Conservation (phyloP, 2,329 filamentous ascomycete genomes). For the Xylariaceae sp. region DNA sequence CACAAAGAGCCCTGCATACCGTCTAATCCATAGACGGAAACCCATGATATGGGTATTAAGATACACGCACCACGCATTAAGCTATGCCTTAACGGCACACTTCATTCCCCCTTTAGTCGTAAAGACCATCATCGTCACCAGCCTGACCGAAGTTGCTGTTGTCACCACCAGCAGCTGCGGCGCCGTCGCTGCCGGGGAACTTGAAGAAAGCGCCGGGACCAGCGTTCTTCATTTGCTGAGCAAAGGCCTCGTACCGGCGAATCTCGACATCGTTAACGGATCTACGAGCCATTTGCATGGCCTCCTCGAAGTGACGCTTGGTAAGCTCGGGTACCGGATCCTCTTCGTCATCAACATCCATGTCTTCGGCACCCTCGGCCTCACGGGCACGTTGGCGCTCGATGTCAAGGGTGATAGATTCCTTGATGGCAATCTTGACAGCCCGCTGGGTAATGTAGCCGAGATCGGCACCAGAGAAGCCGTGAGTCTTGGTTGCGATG, state of each 20-base stretch:
- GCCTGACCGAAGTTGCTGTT: conserved; percentile 69
- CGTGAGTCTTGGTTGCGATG: conserved; percentile 96
- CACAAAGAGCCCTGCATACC: neutral
- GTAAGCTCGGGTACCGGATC: conserved; percentile 95
- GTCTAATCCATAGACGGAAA: conserved; percentile 1
- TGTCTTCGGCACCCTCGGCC: conserved; percentile 77
- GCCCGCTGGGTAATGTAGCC: conserved; percentile 98
- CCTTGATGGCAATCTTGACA: conserved; percentile 98
- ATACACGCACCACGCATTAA: conserved; percentile 35
- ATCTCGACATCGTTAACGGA: conserved; percentile 97
- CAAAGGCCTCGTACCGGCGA: conserved; percentile 95
- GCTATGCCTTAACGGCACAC: conserved; percentile 17
- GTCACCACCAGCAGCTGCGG: conserved; percentile 59
- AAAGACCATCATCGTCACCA: conserved; percentile 94
- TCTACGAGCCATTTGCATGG: conserved; percentile 88
- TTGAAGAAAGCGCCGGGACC: conserved; percentile 97
- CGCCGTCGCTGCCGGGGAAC: conserved; percentile 75
- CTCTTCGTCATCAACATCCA: conserved; percentile 78
- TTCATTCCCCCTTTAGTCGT: conserved; percentile 61
- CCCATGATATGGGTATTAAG: conserved; percentile 38
- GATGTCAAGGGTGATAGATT: conserved; percentile 84
- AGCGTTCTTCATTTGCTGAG: conserved; percentile 98
- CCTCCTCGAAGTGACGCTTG: conserved; percentile 96
- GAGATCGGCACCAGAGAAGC: conserved; percentile 98
- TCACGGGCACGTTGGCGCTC: conserved; percentile 86